phyloP scores from a whole-genome alignment of 228 moss, liverwort and hornwort species.

The Sphagnum magellanicum region DNA sequence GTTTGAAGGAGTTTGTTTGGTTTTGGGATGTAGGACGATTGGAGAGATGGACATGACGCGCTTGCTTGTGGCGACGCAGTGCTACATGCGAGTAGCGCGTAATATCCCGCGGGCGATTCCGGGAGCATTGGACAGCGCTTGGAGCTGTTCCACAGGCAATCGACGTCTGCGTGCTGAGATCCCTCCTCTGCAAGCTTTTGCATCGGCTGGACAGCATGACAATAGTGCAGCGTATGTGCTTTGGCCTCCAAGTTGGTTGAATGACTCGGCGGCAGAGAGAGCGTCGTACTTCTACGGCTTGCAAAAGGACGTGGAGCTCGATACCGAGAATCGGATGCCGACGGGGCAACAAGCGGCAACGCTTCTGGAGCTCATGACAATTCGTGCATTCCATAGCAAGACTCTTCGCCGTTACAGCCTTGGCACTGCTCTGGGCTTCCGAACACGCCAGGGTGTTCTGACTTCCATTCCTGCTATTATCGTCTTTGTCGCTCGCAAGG shows the following conservation, averaged over 20 bases:
- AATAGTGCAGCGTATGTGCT: constrained; percentile 24
- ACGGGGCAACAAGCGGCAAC: constrained; percentile 4
- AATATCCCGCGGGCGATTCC: no score
- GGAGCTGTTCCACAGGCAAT: neutral
- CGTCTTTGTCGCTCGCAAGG: constrained; percentile 10
- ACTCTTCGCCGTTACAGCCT: constrained; percentile 8
- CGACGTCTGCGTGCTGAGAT: constrained; percentile 2
- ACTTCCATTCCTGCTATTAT: constrained; percentile 8
- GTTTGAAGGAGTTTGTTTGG: no score
- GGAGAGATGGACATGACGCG: neutral
- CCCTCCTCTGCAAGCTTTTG: constrained; percentile 12
- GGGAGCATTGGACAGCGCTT: no score
- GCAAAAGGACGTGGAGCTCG: constrained; percentile 1
- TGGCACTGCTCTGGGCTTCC: constrained; percentile 6
- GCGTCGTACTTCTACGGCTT: constrained; percentile 3
- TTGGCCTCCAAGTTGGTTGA: constrained; percentile 20
- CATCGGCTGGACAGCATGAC: constrained; percentile 13
- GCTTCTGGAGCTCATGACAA: constrained; percentile 8
- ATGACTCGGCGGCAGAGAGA: constrained; percentile 35
- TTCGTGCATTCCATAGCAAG: constrained; percentile 9
- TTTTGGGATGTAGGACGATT: neutral
- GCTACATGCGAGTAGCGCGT: no score
- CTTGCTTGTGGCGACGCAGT: no score
- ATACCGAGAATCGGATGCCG: neutral
- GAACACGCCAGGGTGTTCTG: constrained; percentile 2